Conservation (phyloP, 208 protist genomes). For the Trypanosoma caninum region DNA sequence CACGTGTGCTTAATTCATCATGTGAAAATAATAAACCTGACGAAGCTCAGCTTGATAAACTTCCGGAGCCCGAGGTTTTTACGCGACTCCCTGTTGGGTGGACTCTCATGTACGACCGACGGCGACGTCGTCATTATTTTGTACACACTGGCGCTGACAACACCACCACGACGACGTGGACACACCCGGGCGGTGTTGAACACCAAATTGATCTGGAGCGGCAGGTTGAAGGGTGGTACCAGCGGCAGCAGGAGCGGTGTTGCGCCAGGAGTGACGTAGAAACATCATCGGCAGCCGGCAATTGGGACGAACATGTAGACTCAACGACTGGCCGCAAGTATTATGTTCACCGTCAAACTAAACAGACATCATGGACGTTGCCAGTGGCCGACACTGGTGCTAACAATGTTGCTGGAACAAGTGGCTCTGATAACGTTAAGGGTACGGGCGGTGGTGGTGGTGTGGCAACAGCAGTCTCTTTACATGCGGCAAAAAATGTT, state of each 20-base stretch:
- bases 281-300: not conserved
- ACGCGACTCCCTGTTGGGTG: conserved; percentile 56
- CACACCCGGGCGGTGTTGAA: conserved; percentile 48
- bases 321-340: conserved; percentile 23
- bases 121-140: conserved; percentile 57
- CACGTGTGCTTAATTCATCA: too few species aligned
- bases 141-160: conserved; percentile 39
- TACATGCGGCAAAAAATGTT: not conserved
- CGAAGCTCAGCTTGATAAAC: too few species aligned
- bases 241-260: conserved; percentile 14
- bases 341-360: conserved; percentile 37
- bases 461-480: not conserved
- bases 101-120: conserved; percentile 49
- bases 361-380: conserved; percentile 35
- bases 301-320: conserved; percentile 36
- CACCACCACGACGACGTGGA: conserved; percentile 45
- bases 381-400: conserved; percentile 7
- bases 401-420: not conserved
- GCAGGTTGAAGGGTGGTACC: conserved; percentile 35
- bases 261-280: conserved; percentile 32
- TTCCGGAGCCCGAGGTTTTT: conserved; percentile 39
- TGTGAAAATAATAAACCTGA: too few species aligned
- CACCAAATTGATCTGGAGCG: conserved; percentile 44
- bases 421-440: not conserved
- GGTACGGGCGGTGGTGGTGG: not conserved